A percentile compares a stretch with the other conserved stretches of the same genome.
These are phyloP conservation scores for Vaccinium corymbosum DNA, from an alignment of 148 eudicot species.

Conservation along the genomic window DNA sequence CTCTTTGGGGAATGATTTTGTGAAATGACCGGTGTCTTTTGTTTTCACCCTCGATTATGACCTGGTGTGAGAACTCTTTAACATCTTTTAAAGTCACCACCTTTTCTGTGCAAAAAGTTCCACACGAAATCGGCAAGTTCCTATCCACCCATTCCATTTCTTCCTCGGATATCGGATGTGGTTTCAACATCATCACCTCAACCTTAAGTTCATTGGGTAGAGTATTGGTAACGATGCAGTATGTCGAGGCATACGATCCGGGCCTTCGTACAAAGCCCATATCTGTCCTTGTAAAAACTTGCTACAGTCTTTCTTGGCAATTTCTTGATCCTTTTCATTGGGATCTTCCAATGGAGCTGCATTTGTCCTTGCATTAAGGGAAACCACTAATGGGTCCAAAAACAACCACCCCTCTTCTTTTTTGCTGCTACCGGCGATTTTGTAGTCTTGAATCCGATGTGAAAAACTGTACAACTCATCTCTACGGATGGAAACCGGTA, in stretches of 20 bases:
- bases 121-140: neutral
- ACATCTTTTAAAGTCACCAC: neutral
- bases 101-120: neutral
- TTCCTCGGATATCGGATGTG: neutral
- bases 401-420: neutral
- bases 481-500: neutral
- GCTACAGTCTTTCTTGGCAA: neutral
- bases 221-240: neutral
- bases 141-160: neutral
- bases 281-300: neutral
- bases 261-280: neutral
- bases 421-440: neutral
- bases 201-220: neutral
- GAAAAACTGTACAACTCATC: neutral
- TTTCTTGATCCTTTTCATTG: neutral
- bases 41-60: neutral
- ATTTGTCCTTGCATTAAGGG: neutral
- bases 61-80: neutral
- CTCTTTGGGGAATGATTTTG: neutral
- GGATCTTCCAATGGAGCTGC: neutral
- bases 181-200: neutral
- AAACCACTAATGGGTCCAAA: neutral
- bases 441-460: neutral
- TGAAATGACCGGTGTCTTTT: neutral
- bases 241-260: neutral